Evolutionary conservation across 2,329 filamentous ascomycete species (phyloP).

Genomic region (Cordyceps tenuipes): DNA sequence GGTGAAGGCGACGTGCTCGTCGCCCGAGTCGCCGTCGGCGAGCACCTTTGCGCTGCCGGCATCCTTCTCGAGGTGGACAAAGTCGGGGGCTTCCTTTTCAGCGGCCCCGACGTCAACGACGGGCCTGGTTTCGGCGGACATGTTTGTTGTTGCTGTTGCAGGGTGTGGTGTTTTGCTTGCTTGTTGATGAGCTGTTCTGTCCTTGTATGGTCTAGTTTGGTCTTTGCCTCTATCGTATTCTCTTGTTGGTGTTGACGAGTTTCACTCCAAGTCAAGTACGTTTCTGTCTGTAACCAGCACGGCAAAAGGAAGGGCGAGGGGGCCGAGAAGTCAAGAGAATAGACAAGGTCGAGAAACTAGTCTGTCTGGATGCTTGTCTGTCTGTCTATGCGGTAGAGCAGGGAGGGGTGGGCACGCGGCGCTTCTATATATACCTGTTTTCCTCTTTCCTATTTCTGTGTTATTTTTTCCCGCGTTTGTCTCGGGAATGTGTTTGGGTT

Average conservation of each 20-base stretch:
- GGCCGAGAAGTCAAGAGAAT: neutral
- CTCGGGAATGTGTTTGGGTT: neutral
- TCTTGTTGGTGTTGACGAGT: too few relatives aligned
- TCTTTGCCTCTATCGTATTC: too few relatives aligned
- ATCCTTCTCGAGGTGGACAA: constrained; percentile 1
- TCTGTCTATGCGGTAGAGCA: neutral
- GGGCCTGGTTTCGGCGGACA: neutral
- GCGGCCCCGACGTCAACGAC: too few relatives aligned
- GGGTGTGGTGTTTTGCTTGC: too few relatives aligned
- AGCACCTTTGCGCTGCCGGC: neutral
- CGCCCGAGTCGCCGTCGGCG: constrained; percentile 21
- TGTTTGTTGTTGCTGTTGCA: too few relatives aligned
- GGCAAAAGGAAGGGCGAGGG: too few relatives aligned
- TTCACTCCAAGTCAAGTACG: too few relatives aligned
- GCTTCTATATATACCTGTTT: neutral
- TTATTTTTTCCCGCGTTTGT: neutral
- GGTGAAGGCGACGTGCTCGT: constrained; percentile 37
- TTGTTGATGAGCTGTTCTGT: too few relatives aligned
- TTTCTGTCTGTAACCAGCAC: neutral
- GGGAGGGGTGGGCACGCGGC: neutral
- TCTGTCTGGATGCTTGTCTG: too few relatives aligned
- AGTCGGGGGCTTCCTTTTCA: neutral
- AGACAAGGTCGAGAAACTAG: neutral
- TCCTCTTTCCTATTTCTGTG: neutral
- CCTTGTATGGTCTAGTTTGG: too few relatives aligned